phyloP scores from a whole-genome alignment of 768 basidiomycete species.

The Lentinula detonsa region DNA sequence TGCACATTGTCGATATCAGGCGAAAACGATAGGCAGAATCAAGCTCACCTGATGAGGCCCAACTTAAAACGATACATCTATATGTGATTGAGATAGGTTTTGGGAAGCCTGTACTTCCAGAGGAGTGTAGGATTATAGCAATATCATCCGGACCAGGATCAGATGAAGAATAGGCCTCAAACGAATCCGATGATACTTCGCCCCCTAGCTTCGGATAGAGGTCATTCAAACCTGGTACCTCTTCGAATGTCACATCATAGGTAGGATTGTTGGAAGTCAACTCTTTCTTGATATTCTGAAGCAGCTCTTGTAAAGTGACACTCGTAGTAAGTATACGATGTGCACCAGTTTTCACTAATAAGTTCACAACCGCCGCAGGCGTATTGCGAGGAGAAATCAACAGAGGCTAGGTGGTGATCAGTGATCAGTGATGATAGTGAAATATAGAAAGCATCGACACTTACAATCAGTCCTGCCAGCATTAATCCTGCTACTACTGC shows the following conservation, averaged over 20 bases:
- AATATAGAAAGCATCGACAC: constrained; percentile 3
- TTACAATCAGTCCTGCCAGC: constrained; percentile 28
- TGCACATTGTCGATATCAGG: not conserved
- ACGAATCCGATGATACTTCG: constrained; percentile 8
- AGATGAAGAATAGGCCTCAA: not conserved
- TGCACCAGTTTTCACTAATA: constrained; percentile 31
- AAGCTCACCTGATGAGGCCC: constrained; percentile 21
- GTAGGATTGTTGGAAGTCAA: not conserved
- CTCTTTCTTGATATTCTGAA: not conserved
- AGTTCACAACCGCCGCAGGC: constrained; percentile 24
- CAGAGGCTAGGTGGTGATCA: constrained; percentile 23
- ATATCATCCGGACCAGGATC: constrained; percentile 13
- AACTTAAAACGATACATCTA: constrained; percentile 8
- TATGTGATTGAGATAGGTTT: constrained; percentile 26
- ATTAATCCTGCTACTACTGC: constrained; percentile 31
- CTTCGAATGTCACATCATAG: not conserved
- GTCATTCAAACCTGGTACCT: constrained; percentile 1
- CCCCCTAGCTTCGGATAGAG: constrained; percentile 19
- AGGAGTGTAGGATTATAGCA: constrained; percentile 27
- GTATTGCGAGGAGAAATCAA: constrained; percentile 34
- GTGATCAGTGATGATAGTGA: not conserved
- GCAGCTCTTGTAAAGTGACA: not conserved
- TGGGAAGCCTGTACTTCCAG: constrained; percentile 34
- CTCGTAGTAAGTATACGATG: constrained; percentile 29
- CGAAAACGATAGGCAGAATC: not conserved